Evolutionary conservation across 148 eudicot species (phyloP).

Genomic region (Silene latifolia): DNA sequence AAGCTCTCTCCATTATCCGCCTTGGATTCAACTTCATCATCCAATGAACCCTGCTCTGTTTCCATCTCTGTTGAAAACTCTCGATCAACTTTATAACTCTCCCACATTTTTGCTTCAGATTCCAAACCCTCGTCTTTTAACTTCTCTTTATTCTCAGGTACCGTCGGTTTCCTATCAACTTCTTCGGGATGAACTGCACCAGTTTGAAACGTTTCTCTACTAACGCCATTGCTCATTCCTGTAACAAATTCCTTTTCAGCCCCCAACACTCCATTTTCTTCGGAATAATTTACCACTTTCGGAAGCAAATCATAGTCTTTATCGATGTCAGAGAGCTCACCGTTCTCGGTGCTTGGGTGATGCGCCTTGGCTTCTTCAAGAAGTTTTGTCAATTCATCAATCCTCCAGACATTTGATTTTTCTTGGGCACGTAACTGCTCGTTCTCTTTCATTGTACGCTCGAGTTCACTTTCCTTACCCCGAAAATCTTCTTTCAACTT

Average conservation of each 20-base stretch:
- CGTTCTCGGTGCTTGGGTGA: slow-evolving; percentile 47
- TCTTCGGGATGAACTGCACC: slow-evolving; percentile 27
- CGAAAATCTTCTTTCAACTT: slow-evolving; percentile 55
- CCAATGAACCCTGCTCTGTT: slow-evolving; percentile 59
- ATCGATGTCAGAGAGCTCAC: slow-evolving; percentile 70
- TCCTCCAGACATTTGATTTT: slow-evolving; percentile 39
- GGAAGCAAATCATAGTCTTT: slow-evolving; percentile 78
- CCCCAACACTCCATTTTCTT: slow-evolving; percentile 60
- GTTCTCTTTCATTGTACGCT: slow-evolving; percentile 45
- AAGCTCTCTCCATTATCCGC: slow-evolving; percentile 45
- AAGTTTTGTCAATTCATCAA: slow-evolving; percentile 57
- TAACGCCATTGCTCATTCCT: slow-evolving; percentile 24
- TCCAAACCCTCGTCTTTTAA: slow-evolving; percentile 38
- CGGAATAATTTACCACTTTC: slow-evolving; percentile 76
- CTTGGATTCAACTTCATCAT: slow-evolving; percentile 67
- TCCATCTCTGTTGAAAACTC: slow-evolving; percentile 60
- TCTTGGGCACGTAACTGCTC: slow-evolving; percentile 55
- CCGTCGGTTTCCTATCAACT: slow-evolving; percentile 35
- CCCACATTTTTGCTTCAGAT: slow-evolving; percentile 78
- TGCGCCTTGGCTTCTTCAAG: slow-evolving; percentile 58
- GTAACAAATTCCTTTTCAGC: slow-evolving; percentile 17
- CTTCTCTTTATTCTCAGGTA: slow-evolving; percentile 32
- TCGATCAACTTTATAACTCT: slow-evolving; percentile 62
- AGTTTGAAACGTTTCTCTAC: slow-evolving; percentile 22
- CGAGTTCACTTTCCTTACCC: slow-evolving; percentile 61